Evolutionary conservation across 2,329 filamentous ascomycete species (phyloP), one percentile per base, ranked within the genome.

Genomic region (Lasiodiplodia sp.): DNA sequence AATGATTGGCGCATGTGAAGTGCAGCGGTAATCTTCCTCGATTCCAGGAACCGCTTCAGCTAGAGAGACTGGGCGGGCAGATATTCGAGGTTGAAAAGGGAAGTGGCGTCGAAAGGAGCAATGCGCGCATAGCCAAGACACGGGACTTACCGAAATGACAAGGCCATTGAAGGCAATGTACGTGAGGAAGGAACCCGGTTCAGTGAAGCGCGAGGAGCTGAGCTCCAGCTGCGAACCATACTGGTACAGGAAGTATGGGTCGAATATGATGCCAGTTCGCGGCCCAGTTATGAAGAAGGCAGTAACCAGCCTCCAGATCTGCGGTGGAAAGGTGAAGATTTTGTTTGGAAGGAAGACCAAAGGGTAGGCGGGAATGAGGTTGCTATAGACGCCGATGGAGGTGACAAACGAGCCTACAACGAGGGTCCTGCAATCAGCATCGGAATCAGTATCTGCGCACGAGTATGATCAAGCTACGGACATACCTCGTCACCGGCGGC

Each of bases 211-310:
- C 66, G 90, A 82, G 70, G 91, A 92, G 71, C 86, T 86, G 52
- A 81, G 86, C 83, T 97, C 94, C 62, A 97, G 83, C 72, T 89
- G 87, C 76, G 87, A 91, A 73, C 91, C 83, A 81, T 96, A 96
- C 71, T 87, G 90, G 82, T 91, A 97, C 72, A 96, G 78, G 75
- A 92, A 91, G 82, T 92, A 93, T 53, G 92, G 89, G 78, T 94
- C 91, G 76, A 93, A 83, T 67, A 94, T 76, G 72, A 94, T 88
- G 58, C 82, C 79, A 70, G 89, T 76, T 49, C 82, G 79, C 12
- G 81, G 80, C 62, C 86, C 84, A 10, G 87, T 89, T 71, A 90
- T 80, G 69, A 89, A 78, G 77, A 90, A 90, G 12, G 86, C 79
- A 2, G 87, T 86, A 68, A 85, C 77, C 14, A 88, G 71, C 58